Base-by-base conservation (phyloP, 2,329 filamentous ascomycete genomes). In the Zymoseptoria crescenta region DNA sequence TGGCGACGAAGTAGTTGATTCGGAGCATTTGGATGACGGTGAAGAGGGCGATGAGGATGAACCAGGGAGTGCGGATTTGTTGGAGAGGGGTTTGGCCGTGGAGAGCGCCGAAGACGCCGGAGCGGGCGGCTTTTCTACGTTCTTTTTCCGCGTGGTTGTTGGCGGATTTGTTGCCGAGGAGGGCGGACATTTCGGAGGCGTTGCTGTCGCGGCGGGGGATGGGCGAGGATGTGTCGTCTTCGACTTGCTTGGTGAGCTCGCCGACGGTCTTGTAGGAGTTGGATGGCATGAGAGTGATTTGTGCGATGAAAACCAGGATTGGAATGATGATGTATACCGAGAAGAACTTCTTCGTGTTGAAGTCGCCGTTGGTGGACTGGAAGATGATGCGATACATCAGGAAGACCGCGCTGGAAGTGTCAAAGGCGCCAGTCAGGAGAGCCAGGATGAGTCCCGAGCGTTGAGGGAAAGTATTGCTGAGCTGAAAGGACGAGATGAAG, bases 1-100 rank as follows among this genome's bases (percentile, higher is more conserved):
- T 95, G 3, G 91, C 90, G 56, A 96, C 89, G 71, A 96, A 95
- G 77, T 91, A 96, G 76, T 96, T 96, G 80, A 96, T 95, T 8
- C 78, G 68, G 13, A 71, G 68, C 76, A 81, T 83, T 71, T 81
- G 79, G 28, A 81, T 62, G 51, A 81, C 73, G 2, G 90, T 96
- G 72, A 96, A 93, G 20, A 91, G 74, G 4, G 89, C 88, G 67
- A 96, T 89, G 45, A 96, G 80, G 19, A 91, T 78, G 72, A 94
- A 96, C 91, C 91, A 96, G 0, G 87, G 87, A 2, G 87, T 89
- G 7, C 76, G 73, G 65, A 96, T 87, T 74, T 96, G 92, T 67
- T 89, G 76, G 21, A 80, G 68, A 0, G 89, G 88, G 0, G 87
- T 83, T 64, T 80, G 79, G 55, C 85, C 85, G 70, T 96, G 92